Percentiles rank a stretch among this genome's conserved stretches.
Conservation (phyloP, 805 yeast genomes). For the Jamesozyma spencerorum region DNA sequence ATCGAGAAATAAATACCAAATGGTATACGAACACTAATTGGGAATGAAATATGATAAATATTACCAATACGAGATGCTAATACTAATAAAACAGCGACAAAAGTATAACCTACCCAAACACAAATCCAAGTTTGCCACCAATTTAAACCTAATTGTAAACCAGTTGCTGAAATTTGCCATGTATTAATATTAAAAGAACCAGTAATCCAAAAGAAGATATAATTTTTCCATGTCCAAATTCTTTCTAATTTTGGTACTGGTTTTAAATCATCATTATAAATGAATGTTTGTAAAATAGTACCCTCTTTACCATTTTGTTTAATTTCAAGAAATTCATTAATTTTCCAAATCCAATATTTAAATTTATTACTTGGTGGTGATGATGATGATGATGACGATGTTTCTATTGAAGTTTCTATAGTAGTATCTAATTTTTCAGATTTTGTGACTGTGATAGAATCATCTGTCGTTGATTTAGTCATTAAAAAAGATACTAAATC, state of each 20-base stretch:
- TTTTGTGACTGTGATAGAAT: not conserved
- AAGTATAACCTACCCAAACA: constrained; percentile 75
- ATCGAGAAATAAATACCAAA: constrained; percentile 82
- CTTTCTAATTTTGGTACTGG: constrained; percentile 72
- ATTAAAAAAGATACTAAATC: too few relatives aligned
- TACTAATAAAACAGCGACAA: constrained; percentile 62
- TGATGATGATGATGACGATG: too few relatives aligned
- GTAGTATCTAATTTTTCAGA: not conserved
- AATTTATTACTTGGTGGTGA: not conserved
- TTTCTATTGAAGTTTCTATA: not conserved
- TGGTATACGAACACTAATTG: constrained; percentile 71
- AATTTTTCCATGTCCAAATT: constrained; percentile 79
- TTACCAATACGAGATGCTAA: constrained; percentile 72
- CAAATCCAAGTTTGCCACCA: constrained; percentile 94
- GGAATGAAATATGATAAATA: constrained; percentile 75
- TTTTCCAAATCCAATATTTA: not conserved
- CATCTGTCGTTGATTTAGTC: not conserved
- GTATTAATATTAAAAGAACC: constrained; percentile 87
- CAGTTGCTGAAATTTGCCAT: constrained; percentile 88
- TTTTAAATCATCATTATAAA: constrained; percentile 68
- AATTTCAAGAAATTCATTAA: constrained; percentile 1
- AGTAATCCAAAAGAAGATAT: constrained; percentile 75
- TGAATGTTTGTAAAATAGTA: constrained; percentile 32
- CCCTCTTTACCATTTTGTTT: not conserved
- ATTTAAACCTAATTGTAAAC: constrained; percentile 64